These are phyloP conservation scores for Garcia nutans DNA, from an alignment of 345 rosid genomes.

Conservation along the genomic window DNA sequence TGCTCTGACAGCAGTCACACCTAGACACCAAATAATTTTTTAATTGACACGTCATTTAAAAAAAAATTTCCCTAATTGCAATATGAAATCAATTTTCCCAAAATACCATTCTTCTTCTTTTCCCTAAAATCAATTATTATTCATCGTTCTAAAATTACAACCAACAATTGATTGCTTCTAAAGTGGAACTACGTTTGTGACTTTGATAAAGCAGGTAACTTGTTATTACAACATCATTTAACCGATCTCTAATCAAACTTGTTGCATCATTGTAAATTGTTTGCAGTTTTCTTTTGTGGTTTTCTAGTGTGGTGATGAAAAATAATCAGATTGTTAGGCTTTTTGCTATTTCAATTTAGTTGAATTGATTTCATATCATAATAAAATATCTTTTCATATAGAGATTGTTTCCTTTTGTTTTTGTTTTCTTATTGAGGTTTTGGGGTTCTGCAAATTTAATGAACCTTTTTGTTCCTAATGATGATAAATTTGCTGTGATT, in stretches of 20 bases:
- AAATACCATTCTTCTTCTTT: too few relatives aligned
- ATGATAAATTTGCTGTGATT: neutral
- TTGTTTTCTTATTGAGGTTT: neutral
- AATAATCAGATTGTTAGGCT: neutral
- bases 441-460: conserved; percentile 14
- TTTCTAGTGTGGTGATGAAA: neutral
- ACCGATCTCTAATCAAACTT: neutral
- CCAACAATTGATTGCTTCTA: conserved; percentile 92
- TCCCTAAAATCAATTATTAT: too few relatives aligned
- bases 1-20: too few relatives aligned
- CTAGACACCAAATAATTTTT: too few relatives aligned
- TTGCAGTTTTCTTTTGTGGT: neutral
- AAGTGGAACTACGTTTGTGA: conserved; percentile 93
- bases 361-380: neutral
- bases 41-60: too few relatives aligned
- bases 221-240: conserved; percentile 3
- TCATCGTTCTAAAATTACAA: conserved; percentile 50
- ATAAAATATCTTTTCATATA: neutral
- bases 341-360: neutral
- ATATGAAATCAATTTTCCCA: too few relatives aligned
- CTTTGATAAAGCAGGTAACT: conserved; percentile 79
- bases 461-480: neutral
- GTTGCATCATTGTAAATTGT: too few relatives aligned
- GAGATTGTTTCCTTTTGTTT: neutral
- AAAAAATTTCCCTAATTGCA: too few relatives aligned